Evolutionary conservation across 768 basidiomycete genomes (phyloP).

Genomic region (Ramaria sp.): DNA sequence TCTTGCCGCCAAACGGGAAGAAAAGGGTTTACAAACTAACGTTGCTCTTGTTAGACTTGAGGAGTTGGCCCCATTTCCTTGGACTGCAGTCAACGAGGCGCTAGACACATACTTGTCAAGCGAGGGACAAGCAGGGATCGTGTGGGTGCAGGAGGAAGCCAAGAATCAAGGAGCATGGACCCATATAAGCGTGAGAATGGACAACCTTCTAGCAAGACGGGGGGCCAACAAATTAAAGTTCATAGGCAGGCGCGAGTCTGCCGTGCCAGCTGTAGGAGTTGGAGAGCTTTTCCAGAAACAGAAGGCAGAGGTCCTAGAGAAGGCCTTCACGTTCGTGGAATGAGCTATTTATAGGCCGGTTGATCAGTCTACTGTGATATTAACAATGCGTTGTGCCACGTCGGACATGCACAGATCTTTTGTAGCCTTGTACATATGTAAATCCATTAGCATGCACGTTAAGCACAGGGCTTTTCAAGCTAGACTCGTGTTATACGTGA

Average conservation of each 20-base stretch:
- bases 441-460: too few species aligned
- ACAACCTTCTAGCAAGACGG: slow-evolving; percentile 36
- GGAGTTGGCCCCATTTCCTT: slow-evolving; percentile 86
- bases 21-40: slow-evolving; percentile 31
- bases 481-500: too few species aligned
- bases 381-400: too few species aligned
- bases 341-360: too few species aligned
- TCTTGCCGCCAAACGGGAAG: slow-evolving; percentile 57
- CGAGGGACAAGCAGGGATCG: slow-evolving; percentile 25
- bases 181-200: slow-evolving; percentile 53
- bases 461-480: too few species aligned
- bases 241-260: slow-evolving; percentile 58
- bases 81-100: slow-evolving; percentile 34
- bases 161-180: slow-evolving; percentile 76
- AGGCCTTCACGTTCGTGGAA: slow-evolving; percentile 30
- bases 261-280: slow-evolving; percentile 69
- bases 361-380: too few species aligned
- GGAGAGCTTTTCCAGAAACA: slow-evolving; percentile 58
- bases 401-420: too few species aligned
- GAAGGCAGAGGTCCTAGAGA: slow-evolving; percentile 49
- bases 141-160: slow-evolving; percentile 85
- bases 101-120: slow-evolving; percentile 33
- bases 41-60: slow-evolving; percentile 74
- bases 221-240: slow-evolving; percentile 31
- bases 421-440: too few species aligned